Evolutionary conservation across 192 early-diverging fungal genomes (phyloP), one percentile per base, ranked within the genome.

Genomic region (Coemansia sp.): DNA sequence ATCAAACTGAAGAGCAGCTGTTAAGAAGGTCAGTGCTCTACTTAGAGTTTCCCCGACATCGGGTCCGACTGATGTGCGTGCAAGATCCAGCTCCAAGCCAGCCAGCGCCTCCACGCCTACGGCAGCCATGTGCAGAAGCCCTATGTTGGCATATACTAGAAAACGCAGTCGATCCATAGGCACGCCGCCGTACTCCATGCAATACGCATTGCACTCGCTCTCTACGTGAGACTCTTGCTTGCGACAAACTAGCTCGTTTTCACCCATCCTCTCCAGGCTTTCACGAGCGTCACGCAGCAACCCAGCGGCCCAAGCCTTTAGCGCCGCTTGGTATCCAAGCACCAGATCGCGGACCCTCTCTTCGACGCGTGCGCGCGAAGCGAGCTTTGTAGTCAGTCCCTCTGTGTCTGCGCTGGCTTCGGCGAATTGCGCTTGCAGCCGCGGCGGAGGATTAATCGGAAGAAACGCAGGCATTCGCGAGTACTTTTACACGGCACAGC

Each of bases 101-200:
- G 23, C 25, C 21, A 26, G 18, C 20, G 56, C 11, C 13, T 58
- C 35, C n/a, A 50, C n/a, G 28, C 43, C 47, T 10, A 12, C 41
- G 7, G 42, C 34, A 11, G 33, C 31, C 58, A 70, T 52, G 20
- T 59, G 42, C 45, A 70, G 16, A 18, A 31, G 18, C 11, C 67
- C 79, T 11, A 37, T 31, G 33, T 62, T 68, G 7, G 63, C 62
- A 36, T 67, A 68, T 12, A 76, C 64, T 36, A 76, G 36, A 16
- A 66, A 64, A 6, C 79, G 70, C 43, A 82, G 25, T 31, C 65
- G 61, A 21, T 41, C 36, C 28, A 76, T 76, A 39, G 35, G 8
- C 25, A 82, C 64, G 23, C 79, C 79, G 18, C 79, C 67, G 48
- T 70, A 56, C 36, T 82, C 79, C 34, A 48, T 63, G 25, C 74